Conservation (phyloP, 345 rosid genomes). For the Lagerstroemia speciosa region DNA sequence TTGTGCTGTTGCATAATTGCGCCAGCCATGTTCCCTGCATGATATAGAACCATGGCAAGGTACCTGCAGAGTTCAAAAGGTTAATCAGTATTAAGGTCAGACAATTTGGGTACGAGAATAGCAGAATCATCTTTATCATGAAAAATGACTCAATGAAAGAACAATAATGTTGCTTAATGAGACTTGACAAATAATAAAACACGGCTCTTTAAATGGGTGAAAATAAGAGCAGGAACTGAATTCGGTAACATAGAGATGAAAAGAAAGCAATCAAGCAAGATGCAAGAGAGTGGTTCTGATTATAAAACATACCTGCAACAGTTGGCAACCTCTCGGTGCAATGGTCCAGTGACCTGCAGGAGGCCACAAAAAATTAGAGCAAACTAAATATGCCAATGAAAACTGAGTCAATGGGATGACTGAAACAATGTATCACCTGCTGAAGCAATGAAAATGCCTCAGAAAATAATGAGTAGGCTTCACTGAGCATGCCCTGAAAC, state of each 20-base stretch:
- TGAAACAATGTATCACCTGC: conserved; percentile 43
- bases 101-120: neutral
- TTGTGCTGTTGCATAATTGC: conserved; percentile 99
- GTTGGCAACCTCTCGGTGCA: conserved; percentile 97
- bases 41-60: conserved; percentile 98
- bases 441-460: conserved; percentile 98
- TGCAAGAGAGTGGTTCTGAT: neutral
- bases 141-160: neutral
- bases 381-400: neutral
- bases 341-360: conserved; percentile 94
- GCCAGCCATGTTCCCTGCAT: conserved; percentile 98
- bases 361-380: neutral
- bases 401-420: neutral
- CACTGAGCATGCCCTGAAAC: conserved; percentile 84
- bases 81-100: neutral
- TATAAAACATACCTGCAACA: conserved; percentile 66
- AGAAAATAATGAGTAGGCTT: conserved; percentile 86
- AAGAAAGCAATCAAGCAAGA: neutral
- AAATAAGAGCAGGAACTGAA: neutral
- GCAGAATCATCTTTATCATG: neutral
- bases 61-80: conserved; percentile 38
- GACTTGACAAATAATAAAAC: neutral
- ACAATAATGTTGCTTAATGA: neutral
- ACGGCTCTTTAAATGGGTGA: neutral
- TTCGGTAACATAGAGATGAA: neutral